Conservation (phyloP, 2,329 filamentous ascomycete genomes). For the Pseudocercospora fijiensis region DNA sequence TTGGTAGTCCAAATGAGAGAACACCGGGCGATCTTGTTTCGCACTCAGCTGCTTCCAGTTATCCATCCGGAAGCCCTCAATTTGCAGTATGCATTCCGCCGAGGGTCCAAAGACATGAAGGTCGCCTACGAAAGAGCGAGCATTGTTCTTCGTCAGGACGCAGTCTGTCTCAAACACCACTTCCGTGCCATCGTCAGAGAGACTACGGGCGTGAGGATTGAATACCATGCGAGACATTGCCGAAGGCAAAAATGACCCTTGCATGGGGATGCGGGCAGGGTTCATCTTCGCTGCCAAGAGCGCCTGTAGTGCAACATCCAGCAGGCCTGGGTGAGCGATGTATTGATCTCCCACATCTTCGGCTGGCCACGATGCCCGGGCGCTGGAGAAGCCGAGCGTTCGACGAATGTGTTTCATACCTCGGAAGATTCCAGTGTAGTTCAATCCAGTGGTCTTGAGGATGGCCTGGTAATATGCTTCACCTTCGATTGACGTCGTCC, state of each 20-base stretch:
- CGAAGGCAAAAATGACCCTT: constrained; percentile 22
- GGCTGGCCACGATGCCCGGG: constrained; percentile 20
- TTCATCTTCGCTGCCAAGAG: constrained; percentile 34
- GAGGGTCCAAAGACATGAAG: constrained; percentile 28
- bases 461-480: constrained; percentile 24
- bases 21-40: constrained; percentile 21
- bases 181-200: constrained; percentile 30
- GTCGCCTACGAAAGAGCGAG: constrained; percentile 22
- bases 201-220: constrained; percentile 15
- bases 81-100: constrained; percentile 15
- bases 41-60: constrained; percentile 19
- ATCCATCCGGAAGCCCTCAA: constrained; percentile 25
- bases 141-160: constrained; percentile 22
- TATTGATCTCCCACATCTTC: constrained; percentile 21
- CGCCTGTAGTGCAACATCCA: constrained; percentile 39
- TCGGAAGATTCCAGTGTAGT: constrained; percentile 24
- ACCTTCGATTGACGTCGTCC: constrained; percentile 24
- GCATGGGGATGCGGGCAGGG: constrained; percentile 27
- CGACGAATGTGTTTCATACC: constrained; percentile 22
- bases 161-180: constrained; percentile 23
- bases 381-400: constrained; percentile 21
- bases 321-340: constrained; percentile 33
- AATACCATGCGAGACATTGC: constrained; percentile 21
- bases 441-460: constrained; percentile 22
- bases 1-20: constrained; percentile 20